phyloP scores from a whole-genome alignment of 352 stramenopile species.

The Pelagophyceae sp. region DNA sequence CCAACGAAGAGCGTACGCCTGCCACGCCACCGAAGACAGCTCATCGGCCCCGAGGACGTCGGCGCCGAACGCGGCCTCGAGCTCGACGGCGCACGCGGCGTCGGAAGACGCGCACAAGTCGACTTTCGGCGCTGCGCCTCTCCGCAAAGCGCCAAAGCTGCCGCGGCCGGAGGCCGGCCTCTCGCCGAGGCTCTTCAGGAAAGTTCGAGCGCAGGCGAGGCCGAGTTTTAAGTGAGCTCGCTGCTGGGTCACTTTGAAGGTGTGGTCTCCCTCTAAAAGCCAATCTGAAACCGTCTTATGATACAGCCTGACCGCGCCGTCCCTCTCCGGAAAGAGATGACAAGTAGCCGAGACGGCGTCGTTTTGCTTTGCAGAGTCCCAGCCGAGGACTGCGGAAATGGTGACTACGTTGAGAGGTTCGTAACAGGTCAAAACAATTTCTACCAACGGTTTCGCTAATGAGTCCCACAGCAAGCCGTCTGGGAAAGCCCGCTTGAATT shows the following conservation, averaged over 20 bases:
- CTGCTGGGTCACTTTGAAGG: neutral
- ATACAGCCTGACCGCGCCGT: neutral
- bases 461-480: neutral
- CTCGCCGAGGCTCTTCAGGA: neutral
- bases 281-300: slow-evolving; percentile 6
- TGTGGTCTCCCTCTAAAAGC: neutral
- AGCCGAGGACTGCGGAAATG: neutral
- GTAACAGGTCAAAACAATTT: neutral
- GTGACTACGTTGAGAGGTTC: neutral
- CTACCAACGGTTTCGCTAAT: neutral
- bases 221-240: neutral
- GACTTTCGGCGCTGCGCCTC: too few species aligned
- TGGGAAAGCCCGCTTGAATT: neutral
- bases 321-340: neutral
- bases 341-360: neutral
- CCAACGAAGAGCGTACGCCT: neutral
- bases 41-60: neutral
- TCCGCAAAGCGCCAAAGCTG: too few species aligned
- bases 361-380: neutral
- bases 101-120: too few species aligned
- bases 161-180: too few species aligned
- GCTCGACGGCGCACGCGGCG: too few species aligned
- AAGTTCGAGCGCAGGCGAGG: neutral
- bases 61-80: too few species aligned
- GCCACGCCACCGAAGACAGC: neutral